phyloP scores from a whole-genome alignment of 352 stramenopile species.

The Globisporangium orthogonon region DNA sequence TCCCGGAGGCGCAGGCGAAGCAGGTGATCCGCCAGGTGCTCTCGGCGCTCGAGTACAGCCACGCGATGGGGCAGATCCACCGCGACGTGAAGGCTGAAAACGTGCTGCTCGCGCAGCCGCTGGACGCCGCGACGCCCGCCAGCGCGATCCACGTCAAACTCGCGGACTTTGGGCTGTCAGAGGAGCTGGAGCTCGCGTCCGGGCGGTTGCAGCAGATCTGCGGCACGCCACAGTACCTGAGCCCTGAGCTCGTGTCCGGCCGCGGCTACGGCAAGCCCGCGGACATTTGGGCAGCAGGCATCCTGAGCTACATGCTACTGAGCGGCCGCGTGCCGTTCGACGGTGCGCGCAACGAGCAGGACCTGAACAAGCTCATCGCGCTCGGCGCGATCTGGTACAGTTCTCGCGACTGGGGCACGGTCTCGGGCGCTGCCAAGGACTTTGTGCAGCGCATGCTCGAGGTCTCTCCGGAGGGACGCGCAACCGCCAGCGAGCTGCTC shows the following conservation, averaged over 20 bases:
- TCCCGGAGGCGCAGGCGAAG: slow-evolving; percentile 65
- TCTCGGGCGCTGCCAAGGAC: slow-evolving; percentile 78
- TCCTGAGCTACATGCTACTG: slow-evolving; percentile 93
- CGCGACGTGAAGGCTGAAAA: slow-evolving; percentile 84
- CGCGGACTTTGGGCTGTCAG: slow-evolving; percentile 88
- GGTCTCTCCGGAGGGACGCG: slow-evolving; percentile 69
- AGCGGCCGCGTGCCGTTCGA: slow-evolving; percentile 54
- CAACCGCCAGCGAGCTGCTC: slow-evolving; percentile 44
- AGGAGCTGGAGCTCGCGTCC: slow-evolving; percentile 86
- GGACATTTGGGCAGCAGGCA: slow-evolving; percentile 94
- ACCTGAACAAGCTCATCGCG: slow-evolving; percentile 81
- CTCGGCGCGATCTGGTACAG: slow-evolving; percentile 91
- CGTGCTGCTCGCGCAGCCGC: slow-evolving; percentile 57
- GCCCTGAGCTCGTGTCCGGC: slow-evolving; percentile 93
- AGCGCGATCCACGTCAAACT: slow-evolving; percentile 74
- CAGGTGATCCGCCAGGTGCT: slow-evolving; percentile 73
- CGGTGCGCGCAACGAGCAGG: slow-evolving; percentile 34
- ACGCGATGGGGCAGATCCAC: slow-evolving; percentile 89
- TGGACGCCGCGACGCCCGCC: slow-evolving; percentile 39
- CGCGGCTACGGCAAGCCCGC: slow-evolving; percentile 88
- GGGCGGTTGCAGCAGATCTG: slow-evolving; percentile 89
- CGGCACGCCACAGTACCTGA: slow-evolving; percentile 95
- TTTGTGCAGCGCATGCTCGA: slow-evolving; percentile 88
- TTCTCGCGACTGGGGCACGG: slow-evolving; percentile 71
- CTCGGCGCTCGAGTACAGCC: slow-evolving; percentile 79